Evolutionary conservation across 108 stramenopile species (phyloP).

Genomic region (Skeletonema grethae): DNA sequence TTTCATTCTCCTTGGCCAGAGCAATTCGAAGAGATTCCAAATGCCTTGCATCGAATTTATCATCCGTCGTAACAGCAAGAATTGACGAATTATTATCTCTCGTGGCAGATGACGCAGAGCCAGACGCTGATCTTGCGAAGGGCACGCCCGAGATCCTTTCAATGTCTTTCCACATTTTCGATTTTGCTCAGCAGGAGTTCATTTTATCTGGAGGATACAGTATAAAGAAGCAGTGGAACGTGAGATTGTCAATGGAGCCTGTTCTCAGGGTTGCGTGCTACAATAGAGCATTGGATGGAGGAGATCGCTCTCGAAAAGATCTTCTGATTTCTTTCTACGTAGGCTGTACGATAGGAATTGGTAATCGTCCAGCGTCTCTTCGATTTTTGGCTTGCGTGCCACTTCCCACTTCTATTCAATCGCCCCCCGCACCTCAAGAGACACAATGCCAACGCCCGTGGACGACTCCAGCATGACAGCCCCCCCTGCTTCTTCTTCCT

Average conservation of each 20-base stretch:
- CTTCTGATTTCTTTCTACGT: too few relatives aligned
- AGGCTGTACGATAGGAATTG: too few relatives aligned
- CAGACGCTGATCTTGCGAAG: neutral
- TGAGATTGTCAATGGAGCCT: too few relatives aligned
- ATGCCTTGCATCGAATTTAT: neutral
- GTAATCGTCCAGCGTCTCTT: too few relatives aligned
- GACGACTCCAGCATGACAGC: neutral
- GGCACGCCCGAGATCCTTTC: conserved; percentile 30
- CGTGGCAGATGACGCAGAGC: neutral
- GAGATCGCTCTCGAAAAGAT: too few relatives aligned
- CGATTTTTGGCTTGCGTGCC: too few relatives aligned
- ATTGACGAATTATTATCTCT: neutral
- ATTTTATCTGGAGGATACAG: too few relatives aligned
- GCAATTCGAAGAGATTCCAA: neutral
- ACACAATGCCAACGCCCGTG: neutral
- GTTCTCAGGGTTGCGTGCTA: too few relatives aligned
- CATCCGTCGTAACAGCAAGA: neutral
- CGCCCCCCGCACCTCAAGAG: neutral
- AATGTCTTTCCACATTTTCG: conserved; percentile 46
- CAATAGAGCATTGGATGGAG: too few relatives aligned
- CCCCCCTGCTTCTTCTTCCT: neutral
- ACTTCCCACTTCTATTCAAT: too few relatives aligned
- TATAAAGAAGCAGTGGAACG: too few relatives aligned
- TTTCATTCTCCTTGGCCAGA: conserved; percentile 5
- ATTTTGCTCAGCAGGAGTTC: neutral